phyloP scores from a whole-genome alignment of 2,329 filamentous ascomycete genomes.

The Calonectria pauciramosa region DNA sequence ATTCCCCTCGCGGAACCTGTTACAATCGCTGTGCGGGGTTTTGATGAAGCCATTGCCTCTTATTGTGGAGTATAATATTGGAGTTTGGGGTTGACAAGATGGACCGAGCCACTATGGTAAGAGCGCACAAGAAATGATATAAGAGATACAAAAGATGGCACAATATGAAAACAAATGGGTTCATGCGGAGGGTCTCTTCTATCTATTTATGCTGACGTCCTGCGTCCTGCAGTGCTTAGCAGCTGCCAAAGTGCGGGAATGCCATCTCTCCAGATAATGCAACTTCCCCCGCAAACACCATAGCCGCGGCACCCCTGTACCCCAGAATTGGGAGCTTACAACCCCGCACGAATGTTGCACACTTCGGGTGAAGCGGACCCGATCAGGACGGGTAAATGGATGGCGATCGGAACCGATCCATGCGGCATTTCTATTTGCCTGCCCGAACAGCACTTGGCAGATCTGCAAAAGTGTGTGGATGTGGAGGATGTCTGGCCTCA shows the following conservation, averaged over 20 bases:
- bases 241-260: background rate
- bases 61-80: background rate
- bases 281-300: constrained; percentile 2
- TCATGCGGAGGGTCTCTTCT: background rate
- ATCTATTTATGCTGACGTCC: too few species aligned
- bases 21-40: constrained; percentile 20
- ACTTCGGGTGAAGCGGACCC: constrained; percentile 4
- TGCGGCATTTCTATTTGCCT: background rate
- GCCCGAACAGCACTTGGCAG: background rate
- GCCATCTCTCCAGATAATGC: background rate
- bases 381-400: constrained; percentile 3
- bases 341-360: background rate
- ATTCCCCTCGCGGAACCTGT: constrained; percentile 27
- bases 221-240: background rate
- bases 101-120: background rate
- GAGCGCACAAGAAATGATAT: background rate
- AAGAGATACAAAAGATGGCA: background rate
- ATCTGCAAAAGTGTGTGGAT: background rate
- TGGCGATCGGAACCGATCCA: background rate
- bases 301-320: background rate
- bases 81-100: background rate
- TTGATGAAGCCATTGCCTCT: background rate
- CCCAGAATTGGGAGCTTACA: constrained; percentile 1
- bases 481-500: background rate
- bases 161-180: too few species aligned